phyloP scores from a whole-genome alignment of 108 stramenopile genomes.

The Asterionellopsis glacialis region DNA sequence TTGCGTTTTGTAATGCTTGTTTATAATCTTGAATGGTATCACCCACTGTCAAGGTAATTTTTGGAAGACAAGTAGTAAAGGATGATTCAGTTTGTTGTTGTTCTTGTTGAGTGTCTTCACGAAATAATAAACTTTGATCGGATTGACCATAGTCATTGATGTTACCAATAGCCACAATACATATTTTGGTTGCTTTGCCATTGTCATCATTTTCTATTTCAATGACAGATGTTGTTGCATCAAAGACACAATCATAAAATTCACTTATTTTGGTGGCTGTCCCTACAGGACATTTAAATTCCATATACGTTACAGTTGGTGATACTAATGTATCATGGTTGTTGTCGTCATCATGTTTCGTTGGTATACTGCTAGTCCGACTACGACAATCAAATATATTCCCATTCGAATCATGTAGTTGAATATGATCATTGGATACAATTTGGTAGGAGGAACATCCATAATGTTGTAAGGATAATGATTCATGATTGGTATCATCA shows the following conservation, averaged over 20 bases:
- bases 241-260: constrained; percentile 53
- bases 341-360: constrained; percentile 3
- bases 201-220: constrained; percentile 4
- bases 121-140: constrained; percentile 40
- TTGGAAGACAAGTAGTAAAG: constrained; percentile 13
- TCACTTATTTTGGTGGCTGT: constrained; percentile 34
- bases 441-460: not conserved
- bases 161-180: constrained; percentile 45
- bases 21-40: constrained; percentile 31
- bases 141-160: constrained; percentile 29
- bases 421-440: not conserved
- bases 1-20: constrained; percentile 30
- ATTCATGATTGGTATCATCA: constrained; percentile 1
- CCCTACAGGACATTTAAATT: constrained; percentile 33
- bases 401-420: constrained; percentile 7
- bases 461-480: not conserved
- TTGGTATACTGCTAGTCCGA: constrained; percentile 3
- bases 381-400: constrained; percentile 15
- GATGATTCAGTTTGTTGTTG: not conserved
- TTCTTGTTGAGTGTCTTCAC: constrained; percentile 7
- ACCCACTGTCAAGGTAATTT: constrained; percentile 45
- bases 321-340: constrained; percentile 7
- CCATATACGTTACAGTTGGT: constrained; percentile 44
- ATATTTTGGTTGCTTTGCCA: constrained; percentile 4
- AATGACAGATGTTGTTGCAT: constrained; percentile 33